Percentiles rank a stretch among this genome's conserved stretches.
Conservation (phyloP, 768 basidiomycete species). For the Phanerochaete carnosa region DNA sequence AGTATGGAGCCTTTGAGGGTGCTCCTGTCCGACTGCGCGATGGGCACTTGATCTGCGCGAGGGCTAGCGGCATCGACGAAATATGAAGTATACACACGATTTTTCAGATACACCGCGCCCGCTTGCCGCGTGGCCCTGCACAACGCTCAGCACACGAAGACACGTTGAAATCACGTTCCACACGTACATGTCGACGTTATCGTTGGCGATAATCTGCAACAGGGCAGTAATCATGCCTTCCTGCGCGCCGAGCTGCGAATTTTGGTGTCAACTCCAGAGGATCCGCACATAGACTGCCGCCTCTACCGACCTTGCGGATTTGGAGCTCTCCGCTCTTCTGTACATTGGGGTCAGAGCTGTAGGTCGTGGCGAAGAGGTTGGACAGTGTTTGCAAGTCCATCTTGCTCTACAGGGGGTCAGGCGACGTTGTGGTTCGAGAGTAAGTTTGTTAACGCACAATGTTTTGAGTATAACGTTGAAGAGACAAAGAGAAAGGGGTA, state of each 20-base stretch:
- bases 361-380: constrained; percentile 76
- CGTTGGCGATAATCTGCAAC: constrained; percentile 80
- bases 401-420: constrained; percentile 7
- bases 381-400: constrained; percentile 80
- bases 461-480: background rate
- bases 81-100: constrained; percentile 74
- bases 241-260: constrained; percentile 56
- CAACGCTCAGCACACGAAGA: constrained; percentile 8
- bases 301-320: constrained; percentile 70
- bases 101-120: constrained; percentile 86
- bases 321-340: constrained; percentile 84
- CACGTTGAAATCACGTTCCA: constrained; percentile 34
- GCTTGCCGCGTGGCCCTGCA: constrained; percentile 79
- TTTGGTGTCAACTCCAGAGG: constrained; percentile 12
- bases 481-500: constrained; percentile 6
- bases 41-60: constrained; percentile 59
- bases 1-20: constrained; percentile 69
- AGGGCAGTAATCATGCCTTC: constrained; percentile 84
- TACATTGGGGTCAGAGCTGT: constrained; percentile 81
- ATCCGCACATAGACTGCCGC: background rate
- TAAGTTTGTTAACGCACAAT: background rate
- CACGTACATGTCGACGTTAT: constrained; percentile 72
- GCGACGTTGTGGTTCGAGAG: background rate
- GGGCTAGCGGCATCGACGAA: constrained; percentile 40
- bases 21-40: constrained; percentile 66